Percentiles rank a stretch among this genome's conserved stretches.
phyloP scores from a whole-genome alignment of 2,329 filamentous ascomycete genomes.

The Epichloe gansuensis region DNA sequence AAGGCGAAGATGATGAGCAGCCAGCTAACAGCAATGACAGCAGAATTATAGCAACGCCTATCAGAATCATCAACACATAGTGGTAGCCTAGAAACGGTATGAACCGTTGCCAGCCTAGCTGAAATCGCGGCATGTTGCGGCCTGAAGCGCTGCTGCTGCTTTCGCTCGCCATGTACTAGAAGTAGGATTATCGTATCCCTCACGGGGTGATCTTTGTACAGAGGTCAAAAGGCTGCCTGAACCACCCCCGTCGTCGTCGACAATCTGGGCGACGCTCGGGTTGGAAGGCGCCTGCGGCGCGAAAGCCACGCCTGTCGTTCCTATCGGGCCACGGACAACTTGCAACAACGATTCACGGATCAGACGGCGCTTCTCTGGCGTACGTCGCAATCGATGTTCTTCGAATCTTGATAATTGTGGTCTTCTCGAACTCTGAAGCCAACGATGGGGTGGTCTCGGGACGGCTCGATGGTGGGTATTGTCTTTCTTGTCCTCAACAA shows the following conservation, averaged over 20 bases:
- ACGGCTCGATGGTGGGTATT: neutral
- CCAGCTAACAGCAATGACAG: constrained; percentile 85
- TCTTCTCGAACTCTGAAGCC: neutral
- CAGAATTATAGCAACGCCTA: constrained; percentile 85
- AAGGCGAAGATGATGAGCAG: constrained; percentile 89
- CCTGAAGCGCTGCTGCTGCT: constrained; percentile 12
- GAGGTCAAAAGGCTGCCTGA: constrained; percentile 1
- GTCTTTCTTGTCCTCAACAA: neutral
- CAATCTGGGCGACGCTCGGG: constrained; percentile 2
- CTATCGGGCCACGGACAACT: neutral
- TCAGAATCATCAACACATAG: constrained; percentile 94
- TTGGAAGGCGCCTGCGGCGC: constrained; percentile 3
- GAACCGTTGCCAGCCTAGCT: constrained; percentile 45
- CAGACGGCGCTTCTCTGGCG: neutral
- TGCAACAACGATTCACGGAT: neutral
- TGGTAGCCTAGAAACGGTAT: constrained; percentile 60
- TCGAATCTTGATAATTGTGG: neutral
- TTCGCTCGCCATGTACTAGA: constrained; percentile 8
- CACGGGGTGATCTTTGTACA: neutral
- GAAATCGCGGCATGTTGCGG: constrained; percentile 24
- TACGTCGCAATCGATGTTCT: neutral
- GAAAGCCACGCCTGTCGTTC: neutral
- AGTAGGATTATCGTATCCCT: neutral
- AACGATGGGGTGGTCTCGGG: constrained; percentile 1
- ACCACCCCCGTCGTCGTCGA: neutral